Evolutionary conservation across 1,139 yeast species (phyloP).

Genomic region (Protomyces inouyei): DNA sequence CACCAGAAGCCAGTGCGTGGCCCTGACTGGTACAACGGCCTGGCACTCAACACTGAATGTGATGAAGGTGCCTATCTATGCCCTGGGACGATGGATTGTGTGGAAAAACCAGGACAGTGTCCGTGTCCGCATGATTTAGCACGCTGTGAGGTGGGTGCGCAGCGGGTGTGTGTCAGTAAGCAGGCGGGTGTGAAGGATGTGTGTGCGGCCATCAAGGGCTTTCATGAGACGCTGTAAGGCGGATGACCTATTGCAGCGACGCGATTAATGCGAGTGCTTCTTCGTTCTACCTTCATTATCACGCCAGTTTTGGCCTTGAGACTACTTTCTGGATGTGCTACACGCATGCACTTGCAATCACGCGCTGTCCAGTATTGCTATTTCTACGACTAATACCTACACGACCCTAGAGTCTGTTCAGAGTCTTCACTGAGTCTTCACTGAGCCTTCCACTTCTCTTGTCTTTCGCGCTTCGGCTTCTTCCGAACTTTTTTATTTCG

Average conservation of each 20-base stretch:
- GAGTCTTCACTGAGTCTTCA: background rate
- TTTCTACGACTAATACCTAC: background rate
- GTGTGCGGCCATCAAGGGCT: conserved; percentile 12
- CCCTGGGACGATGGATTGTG: conserved; percentile 19
- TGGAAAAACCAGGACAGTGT: conserved; percentile 1
- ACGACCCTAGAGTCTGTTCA: background rate
- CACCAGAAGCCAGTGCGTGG: conserved; percentile 1
- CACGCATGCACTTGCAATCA: too few species aligned
- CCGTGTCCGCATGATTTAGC: conserved; percentile 15
- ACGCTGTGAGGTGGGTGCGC: conserved; percentile 2
- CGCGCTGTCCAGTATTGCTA: background rate
- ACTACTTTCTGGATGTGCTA: too few species aligned
- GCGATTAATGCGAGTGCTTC: too few species aligned
- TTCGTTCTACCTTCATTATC: too few species aligned
- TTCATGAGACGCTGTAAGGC: background rate
- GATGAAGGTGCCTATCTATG: conserved; percentile 4
- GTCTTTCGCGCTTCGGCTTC: background rate
- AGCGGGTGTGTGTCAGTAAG: conserved; percentile 17
- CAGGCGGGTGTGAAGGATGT: conserved; percentile 2
- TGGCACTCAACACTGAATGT: conserved; percentile 10
- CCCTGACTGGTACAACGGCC: conserved; percentile 16
- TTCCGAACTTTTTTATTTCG: background rate
- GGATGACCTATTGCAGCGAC: too few species aligned
- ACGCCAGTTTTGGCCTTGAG: too few species aligned
- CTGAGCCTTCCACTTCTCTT: background rate